Base-by-base conservation (phyloP, 75 land plant genomes). In the Gnetum montanum region DNA sequence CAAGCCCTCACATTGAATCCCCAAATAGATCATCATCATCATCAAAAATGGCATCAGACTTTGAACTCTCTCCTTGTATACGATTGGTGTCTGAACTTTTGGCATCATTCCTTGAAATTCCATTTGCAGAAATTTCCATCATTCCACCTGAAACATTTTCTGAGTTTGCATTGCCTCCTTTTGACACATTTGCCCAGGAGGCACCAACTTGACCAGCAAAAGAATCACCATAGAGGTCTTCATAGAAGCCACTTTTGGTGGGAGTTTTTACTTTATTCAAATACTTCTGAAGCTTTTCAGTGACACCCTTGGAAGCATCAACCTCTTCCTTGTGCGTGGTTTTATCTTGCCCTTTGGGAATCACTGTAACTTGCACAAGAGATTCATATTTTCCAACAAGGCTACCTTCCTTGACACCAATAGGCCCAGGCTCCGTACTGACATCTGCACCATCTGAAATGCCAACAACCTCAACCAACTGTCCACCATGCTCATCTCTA, bases 341-440 rank as follows among this genome's bases (percentile, higher is more conserved):
- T 31, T 61, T 71, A 35, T 91, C 83, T 52, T 83, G 79, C 7
- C 90, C 98, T 72, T 88, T 92, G 2, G 98, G 98, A 62, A 92
- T 84, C 7, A 92, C 75, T 11, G 95, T 92, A 6, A 75, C 63
- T 61, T 92, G 86, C 48, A 92, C 98, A 57, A 92, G 81, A 6
- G 89, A 82, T 55, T 88, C 98, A 18, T 89, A 92, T 59, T 90
- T 88, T 29, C 98, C 98, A 64, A 92, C 98, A 47, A 92, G 89
- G 49, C 90, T 85, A 33, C 98, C 98, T 80, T 89, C 98, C 74
- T 88, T 84, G 6, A 92, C 90, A 25, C 97, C 97, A 28, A 92
- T 46, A 11, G 95, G 98, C 57, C 98, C 98, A 46, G 98, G 90
- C 49, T 88, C 98, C 7, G 95, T 87, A 25, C 77, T 87, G 13